A percentile compares a stretch with the other conserved stretches of the same genome.
phyloP scores from a whole-genome alignment of 1,284 basidiomycete species.

The Boletus semigastroideus region DNA sequence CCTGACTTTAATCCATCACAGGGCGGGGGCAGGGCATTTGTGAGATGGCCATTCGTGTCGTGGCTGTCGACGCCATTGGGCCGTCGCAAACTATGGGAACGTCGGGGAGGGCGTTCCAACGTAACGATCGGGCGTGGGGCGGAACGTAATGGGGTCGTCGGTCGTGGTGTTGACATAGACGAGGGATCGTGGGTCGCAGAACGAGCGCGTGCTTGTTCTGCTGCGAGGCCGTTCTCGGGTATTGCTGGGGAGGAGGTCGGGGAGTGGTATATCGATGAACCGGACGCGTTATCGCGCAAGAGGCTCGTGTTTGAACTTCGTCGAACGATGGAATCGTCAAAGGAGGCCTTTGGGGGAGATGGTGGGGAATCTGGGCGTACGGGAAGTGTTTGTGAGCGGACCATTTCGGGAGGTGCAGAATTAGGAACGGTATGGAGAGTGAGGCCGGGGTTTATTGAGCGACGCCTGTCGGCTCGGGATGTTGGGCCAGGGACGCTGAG shows the following conservation, averaged over 20 bases:
- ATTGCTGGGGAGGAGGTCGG: constrained; percentile 31
- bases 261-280: constrained; percentile 32
- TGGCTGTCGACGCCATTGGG: constrained; percentile 2
- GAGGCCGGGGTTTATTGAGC: constrained; percentile 45
- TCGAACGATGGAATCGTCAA: constrained; percentile 19
- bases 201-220: constrained; percentile 23
- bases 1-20: constrained; percentile 19
- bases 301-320: constrained; percentile 22
- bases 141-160: constrained; percentile 17
- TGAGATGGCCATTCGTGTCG: constrained; percentile 7
- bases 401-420: constrained; percentile 37
- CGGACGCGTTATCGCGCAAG: constrained; percentile 30
- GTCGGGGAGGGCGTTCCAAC: constrained; percentile 28
- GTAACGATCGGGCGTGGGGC: constrained; percentile 20
- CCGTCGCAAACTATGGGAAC: constrained; percentile 25
- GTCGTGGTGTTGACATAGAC: constrained; percentile 5
- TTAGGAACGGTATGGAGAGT: constrained; percentile 29
- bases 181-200: constrained; percentile 27
- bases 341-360: constrained; percentile 16
- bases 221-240: constrained; percentile 19
- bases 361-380: constrained; percentile 21
- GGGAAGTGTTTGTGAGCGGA: constrained; percentile 35
- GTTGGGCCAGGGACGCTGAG: constrained; percentile 30
- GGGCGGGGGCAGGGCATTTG: constrained; percentile 15
- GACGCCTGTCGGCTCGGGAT: constrained; percentile 38